Evolutionary conservation across 1,284 basidiomycete genomes (phyloP), one percentile per base, ranked within the genome.

Genomic region (Heterobasidion annosum): DNA sequence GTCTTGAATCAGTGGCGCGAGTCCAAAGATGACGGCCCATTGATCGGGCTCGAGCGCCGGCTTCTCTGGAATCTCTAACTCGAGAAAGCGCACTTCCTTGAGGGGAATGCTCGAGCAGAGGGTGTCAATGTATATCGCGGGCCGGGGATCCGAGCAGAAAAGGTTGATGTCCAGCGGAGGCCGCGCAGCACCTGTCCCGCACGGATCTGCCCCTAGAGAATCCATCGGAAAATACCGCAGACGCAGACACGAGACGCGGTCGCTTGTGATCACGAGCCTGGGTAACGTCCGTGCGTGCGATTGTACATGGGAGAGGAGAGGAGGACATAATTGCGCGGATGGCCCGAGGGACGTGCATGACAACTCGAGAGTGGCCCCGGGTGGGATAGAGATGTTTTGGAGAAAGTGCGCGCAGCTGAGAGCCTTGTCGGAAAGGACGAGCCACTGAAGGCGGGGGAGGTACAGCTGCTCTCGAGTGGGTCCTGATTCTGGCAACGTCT

Each of bases 401-500:
- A 51, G 16, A 19, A 51, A 13, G 50, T 34, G 32, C 8, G 40
- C 37, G 50, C 50, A 51, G 50, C 34, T 37, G 50, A 43, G 50
- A 3, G 42, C 19, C 19, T 42, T 51, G 42, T 37, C 50, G 8
- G 50, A 42, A 15, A 51, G 50, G 12, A 37, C 40, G 37, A 51
- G 50, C 13, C 50, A 40, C 19, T 34, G 15, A 18, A 51, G 50
- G 8, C 13, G 5, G 3, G 40, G 37, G 50, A 51, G 50, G 13
- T 16, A 19, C 18, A 51, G 48, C 33, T 25, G 19, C 18, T 32
- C 18, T 15, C 13, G 16, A 19, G 8, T 25, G 48, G 44, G 8
- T 34, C 10, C 44, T 34, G 19, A 12, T 19, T 51, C 50, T n/a
- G 48, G 54, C n/a, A 55, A 53, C 10, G 49, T 40, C 18, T 52